Evolutionary conservation across 805 yeast species (phyloP), one percentile per base, ranked within the genome.

Genomic region (Candida tibetensis): DNA sequence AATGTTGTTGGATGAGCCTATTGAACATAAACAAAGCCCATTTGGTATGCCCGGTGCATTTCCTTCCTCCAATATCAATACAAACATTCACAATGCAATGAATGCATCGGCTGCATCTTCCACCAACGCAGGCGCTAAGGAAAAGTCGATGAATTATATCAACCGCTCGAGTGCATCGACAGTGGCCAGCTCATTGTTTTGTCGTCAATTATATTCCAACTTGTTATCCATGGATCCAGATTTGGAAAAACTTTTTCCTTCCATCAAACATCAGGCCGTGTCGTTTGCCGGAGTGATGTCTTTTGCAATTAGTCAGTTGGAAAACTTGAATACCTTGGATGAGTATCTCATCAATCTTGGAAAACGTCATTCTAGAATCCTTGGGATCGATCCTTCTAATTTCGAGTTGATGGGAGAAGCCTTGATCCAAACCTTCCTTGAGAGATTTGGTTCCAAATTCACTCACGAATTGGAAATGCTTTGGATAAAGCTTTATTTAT

Each of bases 231-330:
- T 77, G 74, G 77, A 74, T 47, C 80, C 86, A 0, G 64, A 64
- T 10, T 66, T 87, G 44, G 87, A 81, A 47, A 69, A 65, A 28
- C 55, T 79, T 53, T 85, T 83, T 56, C 95, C 95, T 0, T 77
- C 85, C 4, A 77, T 85, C 46, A 74, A 75, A 45, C 89, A 84
- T 54, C 95, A 87, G 61, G 88, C 93, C 1, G 76, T 79, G 12
- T 76, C 90, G 5, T 82, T 86, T 65, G 88, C 91, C 0, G 89
- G 90, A 4, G 86, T 86, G 14, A 58, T 87, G 49, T 75, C 85
- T 19, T 71, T 79, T 30, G 84, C 90, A 2, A 77, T 86, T 42
- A 60, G 73, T 19, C 79, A 78, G 47, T 64, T 86, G 36, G 89
- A 83, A 37, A 71, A 80, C 46, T 64, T 85, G 36, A 53, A 71